Conservation (phyloP, 116 monocot species). For the Dioscorea cayenensis region DNA sequence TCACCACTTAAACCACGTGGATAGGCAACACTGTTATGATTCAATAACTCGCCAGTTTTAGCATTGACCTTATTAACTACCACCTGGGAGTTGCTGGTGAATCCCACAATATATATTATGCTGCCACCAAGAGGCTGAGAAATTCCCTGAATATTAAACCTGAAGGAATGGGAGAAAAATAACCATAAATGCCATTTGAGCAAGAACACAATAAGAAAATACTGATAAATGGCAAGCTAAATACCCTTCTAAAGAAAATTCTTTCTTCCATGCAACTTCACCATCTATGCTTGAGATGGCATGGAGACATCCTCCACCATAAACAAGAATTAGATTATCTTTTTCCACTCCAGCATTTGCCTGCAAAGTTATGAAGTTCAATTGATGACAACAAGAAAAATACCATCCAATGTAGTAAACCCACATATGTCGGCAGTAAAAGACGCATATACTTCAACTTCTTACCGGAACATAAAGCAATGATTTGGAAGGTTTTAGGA, state of each 20-base stretch:
- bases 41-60: conserved; percentile 64
- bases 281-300: conserved; percentile 87
- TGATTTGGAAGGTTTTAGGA: conserved; percentile 44
- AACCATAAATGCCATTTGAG: background rate
- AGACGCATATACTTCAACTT: background rate
- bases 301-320: conserved; percentile 59
- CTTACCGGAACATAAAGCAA: conserved; percentile 69
- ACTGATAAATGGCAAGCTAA: background rate
- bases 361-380: conserved; percentile 27
- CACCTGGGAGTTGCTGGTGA: conserved; percentile 53
- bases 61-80: conserved; percentile 45
- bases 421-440: background rate
- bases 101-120: conserved; percentile 56
- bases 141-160: conserved; percentile 61
- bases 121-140: conserved; percentile 49
- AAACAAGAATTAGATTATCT: conserved; percentile 59
- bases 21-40: conserved; percentile 36
- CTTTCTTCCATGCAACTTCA: conserved; percentile 72
- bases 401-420: background rate
- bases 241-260: conserved; percentile 66
- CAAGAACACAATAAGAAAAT: background rate
- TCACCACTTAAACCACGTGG: conserved; percentile 53
- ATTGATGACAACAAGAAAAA: background rate
- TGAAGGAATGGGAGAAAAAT: conserved; percentile 23
- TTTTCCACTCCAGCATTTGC: conserved; percentile 41